Percentiles rank a stretch among this genome's conserved stretches.
phyloP scores from a whole-genome alignment of 495 filamentous ascomycete genomes.

The Platismatia glauca region DNA sequence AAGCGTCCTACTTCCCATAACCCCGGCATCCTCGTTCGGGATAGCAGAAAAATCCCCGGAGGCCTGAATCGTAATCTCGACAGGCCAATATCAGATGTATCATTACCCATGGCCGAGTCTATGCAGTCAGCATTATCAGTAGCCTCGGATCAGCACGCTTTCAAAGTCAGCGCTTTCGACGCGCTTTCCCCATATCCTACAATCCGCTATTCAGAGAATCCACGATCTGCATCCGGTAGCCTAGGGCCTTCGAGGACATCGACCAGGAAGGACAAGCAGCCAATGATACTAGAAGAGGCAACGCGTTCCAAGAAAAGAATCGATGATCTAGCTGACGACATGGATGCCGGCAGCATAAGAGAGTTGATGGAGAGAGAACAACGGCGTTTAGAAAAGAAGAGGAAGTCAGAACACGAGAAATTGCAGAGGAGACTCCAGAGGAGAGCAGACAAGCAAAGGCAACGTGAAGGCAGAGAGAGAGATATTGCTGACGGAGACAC shows the following conservation, averaged over 20 bases:
- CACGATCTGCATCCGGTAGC: slow-evolving; percentile 39
- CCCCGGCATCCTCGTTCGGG: slow-evolving; percentile 50
- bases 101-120: slow-evolving; percentile 62
- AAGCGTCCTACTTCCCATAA: slow-evolving; percentile 47
- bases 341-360: slow-evolving; percentile 68
- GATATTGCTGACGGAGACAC: slow-evolving; percentile 24
- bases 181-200: slow-evolving; percentile 71
- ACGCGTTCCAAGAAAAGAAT: slow-evolving; percentile 61
- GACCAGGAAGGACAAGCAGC: slow-evolving; percentile 36
- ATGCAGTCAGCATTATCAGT: slow-evolving; percentile 65
- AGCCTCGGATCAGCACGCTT: slow-evolving; percentile 58
- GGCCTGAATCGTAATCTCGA: slow-evolving; percentile 50
- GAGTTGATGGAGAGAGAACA: slow-evolving; percentile 81
- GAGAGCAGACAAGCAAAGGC: slow-evolving; percentile 56
- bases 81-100: slow-evolving; percentile 61
- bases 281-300: slow-evolving; percentile 53
- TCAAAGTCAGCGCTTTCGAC: slow-evolving; percentile 64
- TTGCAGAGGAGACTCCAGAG: slow-evolving; percentile 59
- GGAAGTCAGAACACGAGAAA: slow-evolving; percentile 59
- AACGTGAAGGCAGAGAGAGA: slow-evolving; percentile 30
- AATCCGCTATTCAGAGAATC: slow-evolving; percentile 60
- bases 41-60: slow-evolving; percentile 54
- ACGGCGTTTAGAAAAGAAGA: slow-evolving; percentile 65
- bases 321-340: slow-evolving; percentile 69
- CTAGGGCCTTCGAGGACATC: slow-evolving; percentile 32